These are phyloP conservation scores for Astragalus membranaceus DNA, from an alignment of 306 rosid species.

Conservation along the genomic window DNA sequence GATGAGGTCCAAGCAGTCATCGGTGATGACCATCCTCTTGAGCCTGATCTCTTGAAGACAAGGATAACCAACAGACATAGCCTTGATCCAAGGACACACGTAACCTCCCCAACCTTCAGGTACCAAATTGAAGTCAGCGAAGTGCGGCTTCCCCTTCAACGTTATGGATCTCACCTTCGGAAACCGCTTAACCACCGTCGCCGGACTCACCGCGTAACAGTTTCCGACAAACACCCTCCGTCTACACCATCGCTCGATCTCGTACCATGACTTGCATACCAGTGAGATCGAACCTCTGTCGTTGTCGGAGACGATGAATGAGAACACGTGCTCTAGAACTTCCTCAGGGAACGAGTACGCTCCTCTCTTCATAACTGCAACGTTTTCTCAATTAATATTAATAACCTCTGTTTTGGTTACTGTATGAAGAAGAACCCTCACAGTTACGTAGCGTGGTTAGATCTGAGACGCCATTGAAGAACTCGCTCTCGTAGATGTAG, in stretches of 20 bases:
- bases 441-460: constrained; percentile 16
- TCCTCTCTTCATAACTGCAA: constrained; percentile 42
- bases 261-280: constrained; percentile 93
- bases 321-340: constrained; percentile 87
- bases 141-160: constrained; percentile 92
- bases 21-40: constrained; percentile 86
- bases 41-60: constrained; percentile 87
- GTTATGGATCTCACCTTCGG: constrained; percentile 78
- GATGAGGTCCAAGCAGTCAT: constrained; percentile 70
- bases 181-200: constrained; percentile 55
- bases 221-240: constrained; percentile 66
- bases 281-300: constrained; percentile 83
- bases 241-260: constrained; percentile 92
- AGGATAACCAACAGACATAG: constrained; percentile 63
- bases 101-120: constrained; percentile 97
- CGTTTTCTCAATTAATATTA: background rate
- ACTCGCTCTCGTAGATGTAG: background rate
- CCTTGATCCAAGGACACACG: constrained; percentile 74
- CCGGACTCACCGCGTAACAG: constrained; percentile 87
- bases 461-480: constrained; percentile 73
- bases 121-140: constrained; percentile 88
- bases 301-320: constrained; percentile 53
- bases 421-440: background rate
- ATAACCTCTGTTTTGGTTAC: background rate
- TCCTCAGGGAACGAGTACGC: constrained; percentile 82